These are phyloP conservation scores for Neonectria punicea DNA, from an alignment of 2,329 filamentous ascomycete genomes.

Conservation along the genomic window DNA sequence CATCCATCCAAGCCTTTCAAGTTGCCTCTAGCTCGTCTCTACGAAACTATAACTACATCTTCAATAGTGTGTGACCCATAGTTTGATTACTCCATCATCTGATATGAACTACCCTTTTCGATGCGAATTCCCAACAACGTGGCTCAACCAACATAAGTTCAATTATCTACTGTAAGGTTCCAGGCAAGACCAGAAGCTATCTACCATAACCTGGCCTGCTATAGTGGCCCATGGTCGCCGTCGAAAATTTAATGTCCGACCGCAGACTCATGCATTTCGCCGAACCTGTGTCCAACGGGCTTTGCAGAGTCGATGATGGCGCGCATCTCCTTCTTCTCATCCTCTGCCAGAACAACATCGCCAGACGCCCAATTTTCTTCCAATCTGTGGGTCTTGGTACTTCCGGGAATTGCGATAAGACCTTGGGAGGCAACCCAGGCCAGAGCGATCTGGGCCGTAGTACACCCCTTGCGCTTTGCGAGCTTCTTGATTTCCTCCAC, in stretches of 20 bases:
- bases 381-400: slow-evolving; percentile 51
- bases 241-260: not conserved
- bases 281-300: not conserved
- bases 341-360: slow-evolving; percentile 49
- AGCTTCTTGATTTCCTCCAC: slow-evolving; percentile 55
- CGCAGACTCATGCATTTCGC: not conserved
- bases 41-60: too few relatives aligned
- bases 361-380: slow-evolving; percentile 57
- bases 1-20: too few relatives aligned
- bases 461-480: slow-evolving; percentile 44
- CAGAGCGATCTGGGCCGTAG: slow-evolving; percentile 50
- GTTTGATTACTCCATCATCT: too few relatives aligned
- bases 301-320: slow-evolving; percentile 46
- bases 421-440: slow-evolving; percentile 54
- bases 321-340: slow-evolving; percentile 53
- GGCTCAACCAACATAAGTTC: too few relatives aligned
- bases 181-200: too few relatives aligned
- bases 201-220: too few relatives aligned
- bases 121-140: too few relatives aligned
- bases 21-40: too few relatives aligned
- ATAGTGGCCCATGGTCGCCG: too few relatives aligned
- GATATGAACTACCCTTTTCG: too few relatives aligned
- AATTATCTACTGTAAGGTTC: too few relatives aligned
- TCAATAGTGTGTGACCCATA: too few relatives aligned
- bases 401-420: slow-evolving; percentile 59